These are phyloP conservation scores for Curvularia spicifera DNA, from an alignment of 2,329 filamentous ascomycete species.

Conservation along the genomic window DNA sequence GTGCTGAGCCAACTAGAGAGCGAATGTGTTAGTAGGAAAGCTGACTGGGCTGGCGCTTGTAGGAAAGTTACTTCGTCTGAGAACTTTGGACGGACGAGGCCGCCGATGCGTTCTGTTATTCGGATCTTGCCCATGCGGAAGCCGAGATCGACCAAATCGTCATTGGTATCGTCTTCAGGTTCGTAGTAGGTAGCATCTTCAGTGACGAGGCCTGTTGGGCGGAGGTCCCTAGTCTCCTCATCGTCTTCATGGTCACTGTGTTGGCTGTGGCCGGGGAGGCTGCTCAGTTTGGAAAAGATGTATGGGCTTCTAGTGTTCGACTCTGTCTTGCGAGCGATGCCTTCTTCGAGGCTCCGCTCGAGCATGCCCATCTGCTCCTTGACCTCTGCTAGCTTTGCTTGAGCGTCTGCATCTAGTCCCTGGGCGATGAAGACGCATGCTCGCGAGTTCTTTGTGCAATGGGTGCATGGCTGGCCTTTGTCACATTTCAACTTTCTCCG, in stretches of 20 bases:
- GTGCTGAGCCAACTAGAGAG: conserved; percentile 37
- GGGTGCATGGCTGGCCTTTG: conserved; percentile 73
- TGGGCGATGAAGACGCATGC: conserved; percentile 69
- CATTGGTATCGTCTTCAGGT: conserved; percentile 66
- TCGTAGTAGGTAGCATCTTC: conserved; percentile 73
- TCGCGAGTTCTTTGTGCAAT: conserved; percentile 63
- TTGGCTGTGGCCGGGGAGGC: conserved; percentile 49
- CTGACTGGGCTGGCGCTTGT: neutral
- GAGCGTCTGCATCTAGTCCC: conserved; percentile 71
- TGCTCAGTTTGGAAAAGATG: conserved; percentile 7
- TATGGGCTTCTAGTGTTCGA: conserved; percentile 10
- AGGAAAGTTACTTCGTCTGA: conserved; percentile 67
- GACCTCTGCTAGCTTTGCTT: conserved; percentile 74
- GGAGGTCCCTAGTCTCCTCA: conserved; percentile 64
- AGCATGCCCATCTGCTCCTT: conserved; percentile 79
- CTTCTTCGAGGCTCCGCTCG: conserved; percentile 72
- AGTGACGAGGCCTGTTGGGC: conserved; percentile 67
- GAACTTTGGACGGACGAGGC: conserved; percentile 72
- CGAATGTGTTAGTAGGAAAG: conserved; percentile 4
- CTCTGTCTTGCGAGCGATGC: conserved; percentile 61
- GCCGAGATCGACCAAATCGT: conserved; percentile 74
- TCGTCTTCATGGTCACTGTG: conserved; percentile 62
- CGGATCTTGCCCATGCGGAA: conserved; percentile 73
- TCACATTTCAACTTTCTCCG: conserved; percentile 81
- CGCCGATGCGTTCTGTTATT: conserved; percentile 76